Percentiles rank a stretch among this genome's conserved stretches.
These are phyloP conservation scores for Leccinum uliginosum DNA, from an alignment of 768 basidiomycete genomes.

Conservation along the genomic window DNA sequence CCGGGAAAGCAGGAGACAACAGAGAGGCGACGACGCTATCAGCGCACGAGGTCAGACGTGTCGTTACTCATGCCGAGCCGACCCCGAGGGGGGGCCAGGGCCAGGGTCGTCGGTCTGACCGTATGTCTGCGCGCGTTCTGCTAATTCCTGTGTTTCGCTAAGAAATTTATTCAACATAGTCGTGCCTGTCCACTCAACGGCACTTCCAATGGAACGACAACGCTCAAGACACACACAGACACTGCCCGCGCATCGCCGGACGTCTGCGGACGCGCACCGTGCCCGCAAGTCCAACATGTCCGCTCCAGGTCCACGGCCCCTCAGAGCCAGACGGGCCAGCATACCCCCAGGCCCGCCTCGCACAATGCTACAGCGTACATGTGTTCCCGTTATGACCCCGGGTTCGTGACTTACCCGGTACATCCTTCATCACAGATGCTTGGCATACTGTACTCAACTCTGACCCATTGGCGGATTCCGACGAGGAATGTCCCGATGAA, in stretches of 20 bases:
- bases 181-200: slow-evolving; percentile 15
- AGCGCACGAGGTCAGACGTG: slow-evolving; percentile 11
- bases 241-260: slow-evolving; percentile 21
- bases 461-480: slow-evolving; percentile 74
- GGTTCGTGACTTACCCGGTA: slow-evolving; percentile 3
- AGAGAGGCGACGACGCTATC: slow-evolving; percentile 5
- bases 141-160: slow-evolving; percentile 1
- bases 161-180: slow-evolving; percentile 14
- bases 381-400: not conserved
- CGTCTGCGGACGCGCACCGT: slow-evolving; percentile 25
- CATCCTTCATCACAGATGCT: slow-evolving; percentile 46
- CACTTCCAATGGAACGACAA: slow-evolving; percentile 19
- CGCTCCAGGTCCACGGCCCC: slow-evolving; percentile 20
- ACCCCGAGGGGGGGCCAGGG: slow-evolving; percentile 14
- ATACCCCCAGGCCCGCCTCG: slow-evolving; percentile 34
- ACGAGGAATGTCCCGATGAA: slow-evolving; percentile 65
- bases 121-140: slow-evolving; percentile 13
- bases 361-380: slow-evolving; percentile 67
- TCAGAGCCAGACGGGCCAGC: slow-evolving; percentile 23
- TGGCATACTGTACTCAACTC: slow-evolving; percentile 64
- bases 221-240: slow-evolving; percentile 22
- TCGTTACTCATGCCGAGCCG: slow-evolving; percentile 11
- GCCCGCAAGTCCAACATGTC: slow-evolving; percentile 20
- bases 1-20: slow-evolving; percentile 13
- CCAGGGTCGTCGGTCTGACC: slow-evolving; percentile 28